Conservation (phyloP, 768 basidiomycete species). For the Suillus plorans region DNA sequence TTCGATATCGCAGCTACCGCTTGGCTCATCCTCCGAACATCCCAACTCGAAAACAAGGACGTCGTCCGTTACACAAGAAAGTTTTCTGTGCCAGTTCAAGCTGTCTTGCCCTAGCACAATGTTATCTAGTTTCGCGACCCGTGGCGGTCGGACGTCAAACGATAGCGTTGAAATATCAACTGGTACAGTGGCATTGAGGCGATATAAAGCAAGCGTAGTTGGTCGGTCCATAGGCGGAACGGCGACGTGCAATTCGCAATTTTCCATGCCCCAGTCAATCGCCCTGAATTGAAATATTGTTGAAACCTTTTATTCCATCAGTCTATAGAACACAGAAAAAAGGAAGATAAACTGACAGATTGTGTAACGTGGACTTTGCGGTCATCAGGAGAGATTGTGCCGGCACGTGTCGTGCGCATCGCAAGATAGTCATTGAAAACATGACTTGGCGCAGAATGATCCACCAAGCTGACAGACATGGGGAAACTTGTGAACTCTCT, state of each 20-base stretch:
- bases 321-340: not conserved
- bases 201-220: not conserved
- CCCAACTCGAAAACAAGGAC: not conserved
- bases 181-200: not conserved
- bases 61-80: conserved; percentile 1
- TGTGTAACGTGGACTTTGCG: not conserved
- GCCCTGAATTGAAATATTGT: not conserved
- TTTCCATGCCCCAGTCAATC: conserved; percentile 1
- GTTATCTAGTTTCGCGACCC: not conserved
- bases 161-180: not conserved
- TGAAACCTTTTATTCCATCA: not conserved
- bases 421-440: conserved; percentile 1
- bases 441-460: not conserved
- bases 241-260: not conserved
- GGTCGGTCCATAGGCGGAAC: not conserved
- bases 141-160: not conserved
- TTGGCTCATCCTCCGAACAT: not conserved
- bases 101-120: not conserved
- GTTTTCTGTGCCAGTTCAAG: not conserved
- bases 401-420: not conserved
- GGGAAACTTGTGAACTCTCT: not conserved
- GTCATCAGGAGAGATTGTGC: not conserved
- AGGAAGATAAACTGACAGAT: not conserved
- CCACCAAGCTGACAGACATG: not conserved
- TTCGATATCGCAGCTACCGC: not conserved